Percentiles rank a stretch among this genome's conserved stretches.
Conservation (phyloP, 208 protist genomes). For the Leptomonas seymouri region DNA sequence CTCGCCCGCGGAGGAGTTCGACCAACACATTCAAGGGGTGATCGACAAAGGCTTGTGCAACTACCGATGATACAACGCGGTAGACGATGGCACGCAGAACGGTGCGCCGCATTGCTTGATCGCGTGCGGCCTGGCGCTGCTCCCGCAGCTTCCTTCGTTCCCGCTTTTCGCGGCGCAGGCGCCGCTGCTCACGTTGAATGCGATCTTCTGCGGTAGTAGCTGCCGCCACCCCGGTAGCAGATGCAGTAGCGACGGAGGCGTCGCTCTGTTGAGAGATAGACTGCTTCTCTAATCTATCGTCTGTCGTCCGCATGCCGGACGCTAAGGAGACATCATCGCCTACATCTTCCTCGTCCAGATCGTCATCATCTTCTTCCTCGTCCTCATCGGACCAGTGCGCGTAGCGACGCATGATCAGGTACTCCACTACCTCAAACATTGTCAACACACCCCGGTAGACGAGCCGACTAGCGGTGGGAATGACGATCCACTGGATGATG, state of each 20-base stretch:
- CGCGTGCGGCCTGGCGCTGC: constrained; percentile 31
- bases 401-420: constrained; percentile 80
- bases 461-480: constrained; percentile 53
- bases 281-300: background rate
- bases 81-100: constrained; percentile 83
- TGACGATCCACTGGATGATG: constrained; percentile 50
- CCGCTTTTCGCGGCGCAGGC: constrained; percentile 17
- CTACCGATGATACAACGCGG: constrained; percentile 59
- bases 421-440: constrained; percentile 67
- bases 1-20: constrained; percentile 69
- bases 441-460: constrained; percentile 72
- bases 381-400: constrained; percentile 42
- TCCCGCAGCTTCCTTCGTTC: constrained; percentile 21
- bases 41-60: constrained; percentile 68
- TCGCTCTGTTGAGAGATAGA: constrained; percentile 11
- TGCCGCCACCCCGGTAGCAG: background rate
- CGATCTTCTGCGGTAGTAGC: constrained; percentile 19
- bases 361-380: constrained; percentile 34
- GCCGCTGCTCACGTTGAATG: constrained; percentile 24
- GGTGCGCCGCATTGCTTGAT: constrained; percentile 32
- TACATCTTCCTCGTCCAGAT: constrained; percentile 13
- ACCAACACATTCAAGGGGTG: constrained; percentile 73
- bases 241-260: background rate
- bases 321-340: constrained; percentile 21
- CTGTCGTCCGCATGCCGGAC: constrained; percentile 17